Base-by-base conservation (phyloP, 2,329 filamentous ascomycete genomes). In the Xylariaceae sp. region DNA sequence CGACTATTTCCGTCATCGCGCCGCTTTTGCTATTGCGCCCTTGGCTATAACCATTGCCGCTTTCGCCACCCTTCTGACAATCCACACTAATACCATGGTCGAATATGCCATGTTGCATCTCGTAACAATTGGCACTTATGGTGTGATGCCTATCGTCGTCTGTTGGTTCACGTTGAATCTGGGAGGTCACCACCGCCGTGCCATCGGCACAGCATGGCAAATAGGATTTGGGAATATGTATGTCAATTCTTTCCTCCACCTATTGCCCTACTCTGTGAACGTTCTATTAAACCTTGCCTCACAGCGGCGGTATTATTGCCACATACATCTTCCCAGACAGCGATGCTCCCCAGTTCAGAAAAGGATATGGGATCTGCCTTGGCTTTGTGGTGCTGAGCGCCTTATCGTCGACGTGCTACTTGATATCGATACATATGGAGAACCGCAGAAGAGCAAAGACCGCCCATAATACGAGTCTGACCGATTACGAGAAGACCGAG, bases 91-190 rank as follows among this genome's bases (percentile, higher is more conserved):
- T 65, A 73, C 71, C 0, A 55, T 77, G 11, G 70, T 89, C 6
- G 80, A 94, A 66, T 96, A 96, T 61, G 86, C 75, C 0, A 88
- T 86, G 0, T 77, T 96, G 0, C 95, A 95, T 73, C 73, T 96
- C 31, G 82, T 95, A 44, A 86, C 88, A 2, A 84, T 84, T 71
- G 89, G 89, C 44, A 79, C 81, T 0, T 96, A 95, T 69, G 84
- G 83, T 1, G 89, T 90, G n/a, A 91, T 96, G 86, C 90, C 92
- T 0, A 84, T 96, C 30, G 82, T 90, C 39, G 80, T 90, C 7
- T 90, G 86, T 66, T 91, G 87, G 87, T 90, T 86, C 67, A 86
- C 85, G 59, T 89, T 90, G 81, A 91, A 90, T 59, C 72, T 90
- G 1, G 82, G 82, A 2, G 87, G 86, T 0, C 87, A 90, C 63